Conservation (phyloP, 352 stramenopile species). For the Vaucheria bursata region DNA sequence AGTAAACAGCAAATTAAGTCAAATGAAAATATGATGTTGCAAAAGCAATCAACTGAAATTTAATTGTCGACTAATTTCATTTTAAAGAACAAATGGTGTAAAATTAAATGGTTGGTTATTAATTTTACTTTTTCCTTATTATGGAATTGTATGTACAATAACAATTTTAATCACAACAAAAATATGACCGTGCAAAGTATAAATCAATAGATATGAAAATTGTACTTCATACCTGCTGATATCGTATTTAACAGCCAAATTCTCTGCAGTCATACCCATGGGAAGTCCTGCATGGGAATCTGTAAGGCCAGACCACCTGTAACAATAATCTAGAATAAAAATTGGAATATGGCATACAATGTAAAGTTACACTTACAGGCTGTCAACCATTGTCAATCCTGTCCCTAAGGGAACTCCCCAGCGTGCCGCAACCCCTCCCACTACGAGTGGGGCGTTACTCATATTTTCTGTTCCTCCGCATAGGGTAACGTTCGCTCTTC, state of each 20-base stretch:
- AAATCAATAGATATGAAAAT: too few species aligned
- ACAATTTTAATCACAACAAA: too few species aligned
- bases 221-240: slow-evolving; percentile 67
- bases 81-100: too few species aligned
- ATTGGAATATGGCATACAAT: background rate
- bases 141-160: too few species aligned
- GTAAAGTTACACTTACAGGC: slow-evolving; percentile 54
- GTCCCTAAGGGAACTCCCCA: slow-evolving; percentile 82
- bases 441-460: slow-evolving; percentile 79
- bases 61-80: too few species aligned
- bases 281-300: slow-evolving; percentile 84
- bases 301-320: slow-evolving; percentile 83
- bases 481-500: slow-evolving; percentile 74
- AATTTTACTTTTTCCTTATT: too few species aligned
- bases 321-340: background rate
- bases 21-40: background rate
- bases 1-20: slow-evolving; percentile 18
- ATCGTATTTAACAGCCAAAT: slow-evolving; percentile 85
- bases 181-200: too few species aligned
- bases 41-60: slow-evolving; percentile 7
- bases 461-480: slow-evolving; percentile 87
- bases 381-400: slow-evolving; percentile 83
- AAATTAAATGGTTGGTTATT: too few species aligned
- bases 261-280: slow-evolving; percentile 97
- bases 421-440: slow-evolving; percentile 74